Evolutionary conservation across 1,139 yeast species (phyloP).

Genomic region (Blastobotrys niveus): DNA sequence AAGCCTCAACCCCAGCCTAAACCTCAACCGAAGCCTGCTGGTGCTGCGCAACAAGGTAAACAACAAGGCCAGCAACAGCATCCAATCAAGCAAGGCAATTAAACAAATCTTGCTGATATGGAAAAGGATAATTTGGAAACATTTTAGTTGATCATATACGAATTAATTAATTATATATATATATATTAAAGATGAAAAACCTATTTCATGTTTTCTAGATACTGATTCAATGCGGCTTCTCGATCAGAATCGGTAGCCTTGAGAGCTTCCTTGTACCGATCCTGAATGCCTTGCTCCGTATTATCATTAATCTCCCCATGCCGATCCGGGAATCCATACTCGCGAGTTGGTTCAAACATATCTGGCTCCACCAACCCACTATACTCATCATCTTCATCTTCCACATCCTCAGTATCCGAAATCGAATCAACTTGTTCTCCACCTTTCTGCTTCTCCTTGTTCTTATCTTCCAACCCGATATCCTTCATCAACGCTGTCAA

Average conservation of each 20-base stretch:
- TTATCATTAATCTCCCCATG: conserved; percentile 51
- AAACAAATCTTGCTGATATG: no score
- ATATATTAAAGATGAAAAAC: background rate
- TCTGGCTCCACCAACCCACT: conserved; percentile 42
- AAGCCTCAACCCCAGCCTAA: no score
- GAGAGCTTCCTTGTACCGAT: conserved; percentile 62
- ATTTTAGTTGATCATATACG: no score
- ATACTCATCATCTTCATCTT: conserved; percentile 42
- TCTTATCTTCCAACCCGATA: conserved; percentile 51
- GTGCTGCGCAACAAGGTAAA: no score
- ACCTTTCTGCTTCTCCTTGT: conserved; percentile 16
- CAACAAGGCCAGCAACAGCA: no score
- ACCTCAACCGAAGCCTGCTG: no score
- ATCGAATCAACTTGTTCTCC: conserved; percentile 51
- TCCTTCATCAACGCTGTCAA: conserved; percentile 75
- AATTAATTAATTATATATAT: background rate
- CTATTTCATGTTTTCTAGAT: conserved; percentile 11
- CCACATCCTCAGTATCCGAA: conserved; percentile 53
- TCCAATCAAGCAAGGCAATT: no score
- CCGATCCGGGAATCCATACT: conserved; percentile 66
- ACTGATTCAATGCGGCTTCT: conserved; percentile 16
- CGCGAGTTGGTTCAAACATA: conserved; percentile 45
- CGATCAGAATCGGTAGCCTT: conserved; percentile 16
- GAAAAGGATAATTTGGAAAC: no score
- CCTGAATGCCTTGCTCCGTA: conserved; percentile 53